phyloP scores from a whole-genome alignment of 2,329 filamentous ascomycete species.

The Truncatella angustata region DNA sequence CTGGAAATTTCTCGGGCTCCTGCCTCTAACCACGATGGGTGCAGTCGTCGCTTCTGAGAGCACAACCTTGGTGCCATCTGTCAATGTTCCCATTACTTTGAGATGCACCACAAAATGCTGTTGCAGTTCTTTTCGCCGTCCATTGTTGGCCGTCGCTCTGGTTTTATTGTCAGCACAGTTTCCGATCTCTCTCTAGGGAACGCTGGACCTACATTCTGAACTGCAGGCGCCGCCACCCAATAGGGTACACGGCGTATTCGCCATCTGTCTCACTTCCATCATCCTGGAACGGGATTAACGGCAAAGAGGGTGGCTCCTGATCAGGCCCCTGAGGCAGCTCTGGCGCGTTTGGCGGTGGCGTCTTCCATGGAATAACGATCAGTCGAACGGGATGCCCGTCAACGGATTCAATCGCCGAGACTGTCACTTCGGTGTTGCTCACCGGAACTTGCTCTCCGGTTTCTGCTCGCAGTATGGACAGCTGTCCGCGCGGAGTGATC shows the following conservation, averaged over 20 bases:
- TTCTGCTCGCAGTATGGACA: slow-evolving; percentile 75
- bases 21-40: slow-evolving; percentile 88
- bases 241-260: slow-evolving; percentile 86
- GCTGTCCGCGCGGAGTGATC: slow-evolving; percentile 72
- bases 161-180: slow-evolving; percentile 11
- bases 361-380: slow-evolving; percentile 98
- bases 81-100: slow-evolving; percentile 79
- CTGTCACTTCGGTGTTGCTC: slow-evolving; percentile 77
- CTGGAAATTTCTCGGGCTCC: slow-evolving; percentile 93
- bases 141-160: slow-evolving; percentile 93
- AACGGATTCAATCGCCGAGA: slow-evolving; percentile 92
- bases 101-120: slow-evolving; percentile 92
- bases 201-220: slow-evolving; percentile 67
- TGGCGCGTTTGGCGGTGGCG: slow-evolving; percentile 76
- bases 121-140: slow-evolving; percentile 88
- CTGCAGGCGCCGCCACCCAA: slow-evolving; percentile 90
- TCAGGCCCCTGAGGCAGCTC: slow-evolving; percentile 65
- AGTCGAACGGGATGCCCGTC: slow-evolving; percentile 90
- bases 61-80: slow-evolving; percentile 78
- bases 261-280: slow-evolving; percentile 61
- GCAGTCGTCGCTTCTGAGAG: slow-evolving; percentile 83
- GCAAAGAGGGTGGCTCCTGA: slow-evolving; percentile 82
- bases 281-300: slow-evolving; percentile 67
- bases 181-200: not conserved
- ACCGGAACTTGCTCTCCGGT: slow-evolving; percentile 82